Evolutionary conservation across 352 stramenopile species (phyloP), one percentile per base, ranked within the genome.

Genomic region (Pythium brassicae): DNA sequence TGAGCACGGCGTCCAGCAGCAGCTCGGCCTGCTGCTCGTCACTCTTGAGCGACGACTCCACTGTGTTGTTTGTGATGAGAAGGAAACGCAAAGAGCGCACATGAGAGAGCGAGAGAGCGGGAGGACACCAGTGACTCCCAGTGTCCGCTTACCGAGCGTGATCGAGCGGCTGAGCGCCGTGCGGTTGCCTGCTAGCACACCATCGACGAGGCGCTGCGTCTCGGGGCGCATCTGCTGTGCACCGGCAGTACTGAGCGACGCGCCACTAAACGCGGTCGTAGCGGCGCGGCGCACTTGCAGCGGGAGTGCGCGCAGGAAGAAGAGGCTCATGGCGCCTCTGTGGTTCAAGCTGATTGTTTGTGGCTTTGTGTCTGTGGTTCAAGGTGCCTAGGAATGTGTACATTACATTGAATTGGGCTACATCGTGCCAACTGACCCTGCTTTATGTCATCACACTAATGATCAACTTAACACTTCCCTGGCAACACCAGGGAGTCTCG

Each of bases 11-110:
- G 57, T 97, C 85, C 54, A 97, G 68, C 50, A 97, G 72, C 40
- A 93, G 62, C 55, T 96, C 79, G n/a, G 89, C 89, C 61, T 96
- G 83, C 35, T 79, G 60, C 39, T 85, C 71, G 47, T 96, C 86
- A 10, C 66, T 63, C 59, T 76, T 78, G 43, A 89, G 72, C 10
- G 75, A 75, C 14, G 83, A 94, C 67, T 96, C 87, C 40, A 96
- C 83, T 86, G 53, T n/a, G 26, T 37, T 37, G 32, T 1, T 14
- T 37, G 32, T 7, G 32, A 11, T 37, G 32, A 37, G 32, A 37
- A 14, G 9, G 32, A 11, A 9, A 37, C 9, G 14, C 1, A 7
- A 37, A 37, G 32, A 37, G 32, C 32, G 32, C 32, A 11, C 32
- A 11, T 37, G 32, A 37, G 32, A 7, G 32, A 37, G 32, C 6